phyloP scores from a whole-genome alignment of 1,284 basidiomycete genomes.

The Boletus semigastroideus region DNA sequence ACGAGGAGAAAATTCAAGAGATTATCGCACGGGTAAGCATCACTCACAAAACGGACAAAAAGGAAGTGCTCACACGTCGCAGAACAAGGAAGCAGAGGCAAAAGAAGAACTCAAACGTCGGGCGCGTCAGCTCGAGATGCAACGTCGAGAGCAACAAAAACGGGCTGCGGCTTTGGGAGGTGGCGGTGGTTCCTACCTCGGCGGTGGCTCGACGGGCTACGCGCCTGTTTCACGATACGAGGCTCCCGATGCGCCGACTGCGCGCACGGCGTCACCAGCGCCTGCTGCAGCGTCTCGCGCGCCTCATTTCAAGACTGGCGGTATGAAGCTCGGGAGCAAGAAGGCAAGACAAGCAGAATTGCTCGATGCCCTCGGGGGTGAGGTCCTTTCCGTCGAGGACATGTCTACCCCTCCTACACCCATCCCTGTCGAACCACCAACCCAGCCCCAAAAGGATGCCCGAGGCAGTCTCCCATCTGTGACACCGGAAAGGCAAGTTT shows the following conservation, averaged over 20 bases:
- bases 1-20: conserved; percentile 99
- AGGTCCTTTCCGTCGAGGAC: conserved; percentile 61
- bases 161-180: conserved; percentile 53
- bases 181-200: conserved; percentile 56
- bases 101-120: conserved; percentile 99
- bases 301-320: conserved; percentile 90
- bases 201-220: conserved; percentile 68
- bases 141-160: conserved; percentile 89
- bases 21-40: conserved; percentile 86
- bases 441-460: conserved; percentile 42
- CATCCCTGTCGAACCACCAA: conserved; percentile 44
- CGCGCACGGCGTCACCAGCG: conserved; percentile 51
- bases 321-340: conserved; percentile 98
- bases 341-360: conserved; percentile 87
- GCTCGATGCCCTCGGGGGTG: conserved; percentile 84
- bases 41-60: neutral
- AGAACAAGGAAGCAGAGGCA: conserved; percentile 99
- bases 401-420: conserved; percentile 59
- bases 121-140: conserved; percentile 98
- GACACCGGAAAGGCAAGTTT: conserved; percentile 68
- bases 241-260: conserved; percentile 47
- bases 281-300: conserved; percentile 49
- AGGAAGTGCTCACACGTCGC: neutral
- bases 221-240: conserved; percentile 72
- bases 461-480: conserved; percentile 75